Evolutionary conservation across 257 asterid species (phyloP), one percentile per base, ranked within the genome.

Genomic region (Jaltomata sinuosa): DNA sequence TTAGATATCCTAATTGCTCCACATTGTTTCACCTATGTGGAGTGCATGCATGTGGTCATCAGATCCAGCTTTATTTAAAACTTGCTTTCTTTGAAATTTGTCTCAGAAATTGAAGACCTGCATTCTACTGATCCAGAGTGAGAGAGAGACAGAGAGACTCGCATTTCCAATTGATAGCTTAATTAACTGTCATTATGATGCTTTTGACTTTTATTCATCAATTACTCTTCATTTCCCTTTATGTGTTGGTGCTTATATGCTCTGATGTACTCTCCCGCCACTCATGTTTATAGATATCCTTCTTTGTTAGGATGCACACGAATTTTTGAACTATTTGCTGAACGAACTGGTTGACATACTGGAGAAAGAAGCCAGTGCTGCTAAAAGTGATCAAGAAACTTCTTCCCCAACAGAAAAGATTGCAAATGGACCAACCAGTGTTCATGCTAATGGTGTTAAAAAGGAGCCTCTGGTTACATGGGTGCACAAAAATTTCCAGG

Each of bases 401-500:
- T 76, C 93, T 55, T 88, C 89, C 57, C 84, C 89, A 27, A 64
- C 91, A 49, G 92, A 92, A 31, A 92, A 89, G 81, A 80, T 91
- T 86, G 89, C 97, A 71, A 92, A 95, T 85, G 98, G 98, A 53
- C 93, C 91, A 15, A 91, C 87, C 61, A 89, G n/a, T 57, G 62
- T 81, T 40, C 87, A 85, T 45, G 88, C 89, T 55, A 94, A 91
- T 83, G 93, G 94, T 81, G 85, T 71, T 71, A 89, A 83, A 77
- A 89, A 92, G 90, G 98, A 94, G 83, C 94, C 95, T 25, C 80
- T 91, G 81, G 87, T 93, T 87, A 93, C 98, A 77, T 92, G 97
- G 98, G 98, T 95, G 88, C 98, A 95, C 94, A 93, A 93, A 86
- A 92, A 92, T 87, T 95, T 95, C 87, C 98, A 95, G 95, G 98